Evolutionary conservation across 164 flowering plant species (phyloP), one percentile per base, ranked within the genome.

Genomic region (Stephania yunnanensis): DNA sequence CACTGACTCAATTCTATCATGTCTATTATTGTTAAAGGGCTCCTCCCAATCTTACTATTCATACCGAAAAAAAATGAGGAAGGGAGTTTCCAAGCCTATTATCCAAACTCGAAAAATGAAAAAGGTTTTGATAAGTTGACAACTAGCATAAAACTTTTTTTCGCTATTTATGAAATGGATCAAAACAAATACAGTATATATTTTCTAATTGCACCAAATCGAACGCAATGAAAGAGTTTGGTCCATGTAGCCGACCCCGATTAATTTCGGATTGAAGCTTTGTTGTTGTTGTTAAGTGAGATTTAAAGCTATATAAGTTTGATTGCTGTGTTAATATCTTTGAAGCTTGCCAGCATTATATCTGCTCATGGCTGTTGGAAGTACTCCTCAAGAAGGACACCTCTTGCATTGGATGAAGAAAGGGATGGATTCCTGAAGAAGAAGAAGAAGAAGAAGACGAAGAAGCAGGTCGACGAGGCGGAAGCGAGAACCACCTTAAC

Each of bases 351-450:
- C 69, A 82, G 78, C 29, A 36, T 86, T 66, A 61, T 81, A 66
- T 87, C 88, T 64, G 86, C 88, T 58, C 78, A 86, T 78, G 90
- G 88, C 61, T 86, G 86, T 61, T 87, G 84, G 87, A 45, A 71
- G 8, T 71, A 58, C 69, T 75, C 78, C 69, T 75, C 78, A 44
- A 80, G 44, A 64, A 80, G 42, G 64, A 68, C 55, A 71, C 71
- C 77, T 44, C 13, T 70, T 3, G 20, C 74, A 11, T 77, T 31
- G 68, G 74, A 78, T 69, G 84, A 78, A 13, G 81, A 58, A 73
- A 73, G 42, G 44, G 71, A 75, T 50, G 80, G 74, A 36, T 66
- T 80, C 53, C 22, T 80, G 71, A 77, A 55, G 70, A 71, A 68
- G 58, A 81, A 82, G 25, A 81, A 82, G 25, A 25, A 25, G 25